A percentile compares a stretch with the other conserved stretches of the same genome.
phyloP scores from a whole-genome alignment of 208 protist genomes.

The Histomonas meleagridis region DNA sequence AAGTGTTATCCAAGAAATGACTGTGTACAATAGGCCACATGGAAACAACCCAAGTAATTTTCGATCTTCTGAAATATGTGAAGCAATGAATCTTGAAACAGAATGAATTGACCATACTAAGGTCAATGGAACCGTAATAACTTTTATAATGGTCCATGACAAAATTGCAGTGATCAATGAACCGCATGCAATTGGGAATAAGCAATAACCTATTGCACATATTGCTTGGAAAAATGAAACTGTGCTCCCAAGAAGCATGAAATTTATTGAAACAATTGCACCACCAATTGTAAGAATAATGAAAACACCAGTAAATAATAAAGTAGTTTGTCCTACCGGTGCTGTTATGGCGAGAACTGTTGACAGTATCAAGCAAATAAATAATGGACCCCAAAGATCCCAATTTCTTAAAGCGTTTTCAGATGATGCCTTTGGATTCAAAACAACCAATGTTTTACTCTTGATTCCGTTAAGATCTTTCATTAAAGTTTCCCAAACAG shows the following conservation, averaged over 20 bases:
- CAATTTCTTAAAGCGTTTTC: neutral
- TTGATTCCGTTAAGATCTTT: neutral
- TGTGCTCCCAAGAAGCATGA: neutral
- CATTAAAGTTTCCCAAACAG: constrained; percentile 6
- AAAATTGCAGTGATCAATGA: neutral
- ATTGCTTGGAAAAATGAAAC: neutral
- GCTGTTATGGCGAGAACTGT: neutral
- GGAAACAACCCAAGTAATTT: neutral
- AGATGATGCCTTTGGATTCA: constrained; percentile 17
- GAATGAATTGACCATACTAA: neutral
- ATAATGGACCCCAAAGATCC: constrained; percentile 21
- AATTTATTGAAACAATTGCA: neutral
- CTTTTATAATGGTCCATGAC: neutral
- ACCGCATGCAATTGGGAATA: neutral
- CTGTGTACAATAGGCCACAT: neutral
- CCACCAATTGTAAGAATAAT: neutral
- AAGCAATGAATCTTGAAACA: neutral
- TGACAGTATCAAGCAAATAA: neutral
- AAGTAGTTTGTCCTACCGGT: neutral
- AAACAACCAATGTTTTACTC: neutral
- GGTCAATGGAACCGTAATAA: neutral
- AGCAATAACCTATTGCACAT: constrained; percentile 21
- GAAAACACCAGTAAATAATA: neutral
- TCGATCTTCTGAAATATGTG: neutral
- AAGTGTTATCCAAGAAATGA: constrained; percentile 17